Evolutionary conservation across 129 eudicot genomes (phyloP), one percentile per base, ranked within the genome.

Genomic region (Mikania micrantha): DNA sequence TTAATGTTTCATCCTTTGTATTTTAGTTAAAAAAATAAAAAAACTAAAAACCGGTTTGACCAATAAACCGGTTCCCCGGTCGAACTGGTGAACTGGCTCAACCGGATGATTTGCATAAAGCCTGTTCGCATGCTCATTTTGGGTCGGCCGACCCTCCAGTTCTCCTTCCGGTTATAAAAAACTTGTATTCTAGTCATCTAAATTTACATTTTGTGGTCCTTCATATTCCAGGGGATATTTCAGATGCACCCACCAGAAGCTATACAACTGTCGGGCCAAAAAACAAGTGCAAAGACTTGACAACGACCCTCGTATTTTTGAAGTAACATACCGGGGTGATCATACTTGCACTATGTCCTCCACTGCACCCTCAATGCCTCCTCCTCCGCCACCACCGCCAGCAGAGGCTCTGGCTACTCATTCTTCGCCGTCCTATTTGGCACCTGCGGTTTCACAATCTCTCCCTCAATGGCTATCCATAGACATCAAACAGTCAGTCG

Each of bases 221-320:
- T 69, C 36, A 38, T 54, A 36, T 49, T 76, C 10, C 79, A 92
- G 96, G 83, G 77, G 72, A 24, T 92, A 92, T 38, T 92, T 64
- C 74, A 82, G 96, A 74, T 92, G 98, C 74, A 92, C 98, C 61
- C 96, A 93, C 58, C 95, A 88, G 45, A 93, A 86, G 28, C 38
- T 86, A 17, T 93, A 86, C 82, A 44, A 80, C 11, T 93, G 98
- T 54, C 95, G 84, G 2, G 98, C 95, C 4, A 93, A 93, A 40
- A 93, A 93, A 67, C 98, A 93, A 74, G 96, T 93, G 47, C 98
- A 93, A 62, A 85, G 95, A 4, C 86, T 88, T 4, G 90, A 86
- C 63, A 35, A 86, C 24, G 90, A 93, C 59, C 91, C 96, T 49
- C 64, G 15, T 76, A 88, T 77, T 0, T 88, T 80, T 41, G 87